phyloP scores from a whole-genome alignment of 305 asterid species.

The Rubia peregrina region DNA sequence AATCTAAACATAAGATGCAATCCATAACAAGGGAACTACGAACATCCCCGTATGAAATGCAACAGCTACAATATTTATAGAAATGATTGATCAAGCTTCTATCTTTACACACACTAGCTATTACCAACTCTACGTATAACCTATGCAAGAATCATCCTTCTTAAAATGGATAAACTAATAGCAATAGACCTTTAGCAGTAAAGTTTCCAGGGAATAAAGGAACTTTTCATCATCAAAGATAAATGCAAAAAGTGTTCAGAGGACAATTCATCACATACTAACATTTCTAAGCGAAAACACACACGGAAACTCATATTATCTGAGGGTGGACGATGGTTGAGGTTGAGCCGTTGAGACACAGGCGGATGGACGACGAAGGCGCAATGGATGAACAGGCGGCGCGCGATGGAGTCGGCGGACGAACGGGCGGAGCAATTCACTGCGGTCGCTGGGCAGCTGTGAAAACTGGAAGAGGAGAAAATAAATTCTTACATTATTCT shows the following conservation, averaged over 20 bases:
- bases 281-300: neutral
- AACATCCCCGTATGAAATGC: neutral
- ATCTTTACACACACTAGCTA: neutral
- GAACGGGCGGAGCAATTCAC: no score
- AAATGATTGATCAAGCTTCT: neutral
- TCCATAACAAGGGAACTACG: neutral
- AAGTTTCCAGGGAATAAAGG: neutral
- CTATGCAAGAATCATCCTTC: neutral
- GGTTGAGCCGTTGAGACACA: no score
- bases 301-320: slow-evolving; percentile 28
- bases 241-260: neutral
- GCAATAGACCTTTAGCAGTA: neutral
- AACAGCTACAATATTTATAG: neutral
- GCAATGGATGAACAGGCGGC: no score
- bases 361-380: no score
- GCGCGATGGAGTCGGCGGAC: no score
- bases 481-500: no score
- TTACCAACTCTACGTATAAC: neutral
- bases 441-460: no score
- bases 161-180: neutral
- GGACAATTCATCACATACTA: neutral
- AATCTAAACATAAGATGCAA: neutral
- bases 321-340: slow-evolving; percentile 27
- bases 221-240: neutral
- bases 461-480: no score